These are phyloP conservation scores for Fraxinus paxiana DNA, from an alignment of 305 asterid genomes.

Conservation along the genomic window DNA sequence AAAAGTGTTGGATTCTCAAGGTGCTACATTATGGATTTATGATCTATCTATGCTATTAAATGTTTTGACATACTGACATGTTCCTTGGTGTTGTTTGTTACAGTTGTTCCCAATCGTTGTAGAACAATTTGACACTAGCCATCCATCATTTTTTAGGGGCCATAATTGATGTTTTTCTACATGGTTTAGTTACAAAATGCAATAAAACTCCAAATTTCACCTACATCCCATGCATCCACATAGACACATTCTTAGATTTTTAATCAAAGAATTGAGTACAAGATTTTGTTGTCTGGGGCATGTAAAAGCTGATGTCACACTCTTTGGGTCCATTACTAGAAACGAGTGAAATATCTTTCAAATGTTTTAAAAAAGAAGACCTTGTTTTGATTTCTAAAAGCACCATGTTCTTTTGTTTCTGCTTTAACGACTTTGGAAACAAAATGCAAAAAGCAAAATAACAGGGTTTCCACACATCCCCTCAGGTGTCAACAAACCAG, in stretches of 20 bases:
- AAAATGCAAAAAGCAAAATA: background rate
- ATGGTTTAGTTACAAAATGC: background rate
- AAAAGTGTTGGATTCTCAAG: background rate
- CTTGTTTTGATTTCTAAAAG: background rate
- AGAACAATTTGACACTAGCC: background rate
- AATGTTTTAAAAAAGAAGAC: background rate
- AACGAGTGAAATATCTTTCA: background rate
- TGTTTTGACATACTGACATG: background rate
- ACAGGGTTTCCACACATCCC: background rate
- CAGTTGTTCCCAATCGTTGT: background rate
- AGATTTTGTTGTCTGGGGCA: background rate
- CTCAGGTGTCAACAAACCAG: background rate
- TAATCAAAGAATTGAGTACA: background rate
- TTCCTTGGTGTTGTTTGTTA: background rate
- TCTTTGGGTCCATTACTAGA: background rate
- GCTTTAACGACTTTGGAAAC: background rate
- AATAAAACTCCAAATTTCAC: background rate
- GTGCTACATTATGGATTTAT: background rate
- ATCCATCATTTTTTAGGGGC: background rate
- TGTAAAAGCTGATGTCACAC: background rate
- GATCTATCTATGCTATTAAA: conserved; percentile 1
- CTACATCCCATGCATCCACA: background rate
- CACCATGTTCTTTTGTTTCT: background rate
- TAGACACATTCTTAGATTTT: background rate
- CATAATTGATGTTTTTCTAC: background rate